A percentile compares a stretch with the other conserved stretches of the same genome.
These are phyloP conservation scores for Scedosporium minutisporum DNA, from an alignment of 2,329 filamentous ascomycete species.

Conservation along the genomic window DNA sequence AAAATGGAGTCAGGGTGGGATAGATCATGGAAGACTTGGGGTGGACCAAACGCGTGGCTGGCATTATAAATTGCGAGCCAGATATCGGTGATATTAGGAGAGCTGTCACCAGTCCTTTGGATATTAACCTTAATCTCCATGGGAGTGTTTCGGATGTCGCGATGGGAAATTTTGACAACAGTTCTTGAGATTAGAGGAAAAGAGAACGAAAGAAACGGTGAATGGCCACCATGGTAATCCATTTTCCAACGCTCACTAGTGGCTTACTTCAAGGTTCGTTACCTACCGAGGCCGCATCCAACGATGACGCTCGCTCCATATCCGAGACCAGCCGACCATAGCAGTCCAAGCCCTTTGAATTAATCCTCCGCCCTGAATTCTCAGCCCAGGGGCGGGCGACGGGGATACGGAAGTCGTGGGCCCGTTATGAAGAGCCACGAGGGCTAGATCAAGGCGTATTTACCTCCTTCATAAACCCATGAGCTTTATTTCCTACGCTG, in stretches of 20 bases:
- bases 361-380: not conserved
- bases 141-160: not conserved
- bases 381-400: not conserved
- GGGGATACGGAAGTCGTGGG: too few species aligned
- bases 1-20: not conserved
- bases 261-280: not conserved
- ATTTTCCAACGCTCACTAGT: not conserved
- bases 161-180: not conserved
- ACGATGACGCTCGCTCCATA: not conserved
- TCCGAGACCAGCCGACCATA: not conserved
- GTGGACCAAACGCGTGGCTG: not conserved
- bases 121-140: not conserved
- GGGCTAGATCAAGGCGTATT: too few species aligned
- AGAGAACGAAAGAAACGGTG: not conserved
- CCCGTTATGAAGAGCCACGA: too few species aligned
- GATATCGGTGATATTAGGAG: not conserved
- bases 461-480: too few species aligned
- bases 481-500: too few species aligned
- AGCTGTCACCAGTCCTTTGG: not conserved
- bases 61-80: not conserved
- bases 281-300: not conserved
- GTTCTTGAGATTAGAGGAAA: not conserved
- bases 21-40: not conserved
- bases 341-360: not conserved
- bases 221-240: not conserved